Evolutionary conservation across 1,139 yeast genomes (phyloP), one percentile per base, ranked within the genome.

Genomic region (Suhomyces terraborum): DNA sequence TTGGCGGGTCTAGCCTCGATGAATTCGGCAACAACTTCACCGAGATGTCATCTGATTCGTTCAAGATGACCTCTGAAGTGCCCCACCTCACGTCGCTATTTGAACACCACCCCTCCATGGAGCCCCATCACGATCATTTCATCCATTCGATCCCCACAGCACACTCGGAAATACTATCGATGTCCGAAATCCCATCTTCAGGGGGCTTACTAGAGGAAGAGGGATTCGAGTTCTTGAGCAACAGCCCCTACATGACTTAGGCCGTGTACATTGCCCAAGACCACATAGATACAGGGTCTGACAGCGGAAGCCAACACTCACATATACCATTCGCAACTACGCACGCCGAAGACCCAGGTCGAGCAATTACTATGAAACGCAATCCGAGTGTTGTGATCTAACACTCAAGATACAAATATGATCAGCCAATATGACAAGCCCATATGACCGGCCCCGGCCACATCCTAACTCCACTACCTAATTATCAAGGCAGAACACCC

Each of bases 161-260:
- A 2, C 28, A 18, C 9, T 17, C 35, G n/a, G 35, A 32, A 23
- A 32, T 32, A 24, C 28, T 31, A 24, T 23, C 27, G 13, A 17
- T 32, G 35, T 18, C 24, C 4, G 37, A 16, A 7, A 28, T 20
- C 6, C 40, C 34, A 4, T 16, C 26, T 6, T 7, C 36, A 4
- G 35, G 32, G 6, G 43, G 39, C 5, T 10, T 40, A n/a, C 26
- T 40, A 14, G 43, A 40, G 19, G 43, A 40, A 13, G 39, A 36
- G 12, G 43, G 40, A 7, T 40, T 40, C 23, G 40, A 40, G 25
- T 40, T 36, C 20, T 36, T 40, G 35, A 26, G 37, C 13, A 40
- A 33, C 24, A 40, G 43, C 18, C 43, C 43, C 16, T 40, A 40
- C 20, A 30, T 36, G 34, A 34, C 31, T 13, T 31, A 21, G n/a